Percentiles rank a stretch among this genome's conserved stretches.
Conservation (phyloP, 768 basidiomycete genomes). For the Russula virescens region DNA sequence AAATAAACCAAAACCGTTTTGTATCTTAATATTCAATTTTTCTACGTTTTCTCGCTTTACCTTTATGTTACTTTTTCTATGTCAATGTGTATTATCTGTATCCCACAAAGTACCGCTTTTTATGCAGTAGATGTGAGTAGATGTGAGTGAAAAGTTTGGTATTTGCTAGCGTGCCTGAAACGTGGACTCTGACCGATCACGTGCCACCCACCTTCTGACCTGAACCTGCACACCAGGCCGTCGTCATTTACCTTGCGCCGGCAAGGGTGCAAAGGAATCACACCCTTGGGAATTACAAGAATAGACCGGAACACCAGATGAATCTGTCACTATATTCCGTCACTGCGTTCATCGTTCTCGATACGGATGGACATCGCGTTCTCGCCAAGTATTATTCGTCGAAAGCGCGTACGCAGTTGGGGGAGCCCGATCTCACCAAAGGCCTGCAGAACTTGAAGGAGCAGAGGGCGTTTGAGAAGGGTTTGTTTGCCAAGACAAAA, state of each 20-base stretch:
- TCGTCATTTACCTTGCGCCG: background rate
- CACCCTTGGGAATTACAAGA: background rate
- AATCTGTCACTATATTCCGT: constrained; percentile 88
- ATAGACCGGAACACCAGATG: constrained; percentile 30
- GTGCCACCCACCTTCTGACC: background rate
- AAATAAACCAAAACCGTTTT: background rate
- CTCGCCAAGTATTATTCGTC: constrained; percentile 94
- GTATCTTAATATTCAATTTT: too few species aligned
- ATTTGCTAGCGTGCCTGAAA: too few species aligned
- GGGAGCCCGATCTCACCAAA: constrained; percentile 40
- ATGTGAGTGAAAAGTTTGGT: too few species aligned
- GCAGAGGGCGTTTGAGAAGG: constrained; percentile 93
- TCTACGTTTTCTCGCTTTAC: too few species aligned
- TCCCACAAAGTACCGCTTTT: too few species aligned
- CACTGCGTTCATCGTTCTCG: constrained; percentile 84
- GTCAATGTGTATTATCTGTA: too few species aligned
- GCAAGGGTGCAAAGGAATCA: background rate
- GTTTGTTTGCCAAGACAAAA: constrained; percentile 92
- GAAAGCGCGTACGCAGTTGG: constrained; percentile 54
- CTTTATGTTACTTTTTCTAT: too few species aligned
- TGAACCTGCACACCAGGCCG: too few species aligned
- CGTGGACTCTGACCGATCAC: background rate
- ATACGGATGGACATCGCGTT: constrained; percentile 92
- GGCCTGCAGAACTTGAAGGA: constrained; percentile 74
- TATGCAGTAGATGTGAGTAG: too few species aligned